A percentile compares a stretch with the other conserved stretches of the same genome.
Conservation (phyloP, 768 basidiomycete genomes). For the Calvatia gigantea region DNA sequence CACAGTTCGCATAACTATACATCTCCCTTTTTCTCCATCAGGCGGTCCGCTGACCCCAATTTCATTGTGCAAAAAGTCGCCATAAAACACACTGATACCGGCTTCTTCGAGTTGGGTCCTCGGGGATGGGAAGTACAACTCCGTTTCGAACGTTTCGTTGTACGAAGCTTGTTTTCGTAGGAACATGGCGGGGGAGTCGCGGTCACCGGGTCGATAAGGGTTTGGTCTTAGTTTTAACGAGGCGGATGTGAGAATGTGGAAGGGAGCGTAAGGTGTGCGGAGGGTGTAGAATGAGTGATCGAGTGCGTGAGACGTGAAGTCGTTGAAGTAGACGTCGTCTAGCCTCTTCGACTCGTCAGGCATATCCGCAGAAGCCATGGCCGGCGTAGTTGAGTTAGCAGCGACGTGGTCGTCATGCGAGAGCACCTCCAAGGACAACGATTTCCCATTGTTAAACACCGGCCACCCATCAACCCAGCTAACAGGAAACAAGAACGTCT, state of each 20-base stretch:
- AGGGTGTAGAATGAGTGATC: constrained; percentile 33
- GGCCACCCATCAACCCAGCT: constrained; percentile 38
- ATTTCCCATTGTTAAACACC: constrained; percentile 29
- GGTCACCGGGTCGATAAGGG: constrained; percentile 34
- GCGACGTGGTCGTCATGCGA: neutral
- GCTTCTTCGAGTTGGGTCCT: constrained; percentile 31
- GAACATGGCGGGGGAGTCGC: constrained; percentile 33
- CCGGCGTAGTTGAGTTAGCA: neutral
- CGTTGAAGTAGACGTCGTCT: constrained; percentile 19
- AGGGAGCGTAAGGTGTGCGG: constrained; percentile 36
- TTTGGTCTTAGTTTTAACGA: constrained; percentile 31
- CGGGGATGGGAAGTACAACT: constrained; percentile 27
- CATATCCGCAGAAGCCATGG: too few species aligned
- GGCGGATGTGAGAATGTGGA: constrained; percentile 27
- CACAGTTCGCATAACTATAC: constrained; percentile 26
- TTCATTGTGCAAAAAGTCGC: constrained; percentile 35
- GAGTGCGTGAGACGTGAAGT: constrained; percentile 25
- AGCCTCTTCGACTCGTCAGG: neutral
- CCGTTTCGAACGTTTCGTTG: constrained; percentile 33
- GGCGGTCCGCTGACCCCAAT: constrained; percentile 27
- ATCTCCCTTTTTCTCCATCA: constrained; percentile 19
- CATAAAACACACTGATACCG: constrained; percentile 32
- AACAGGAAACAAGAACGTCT: constrained; percentile 38
- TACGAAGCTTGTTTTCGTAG: constrained; percentile 36
- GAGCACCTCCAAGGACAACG: constrained; percentile 17